Evolutionary conservation across 1,284 basidiomycete genomes (phyloP), one percentile per base, ranked within the genome.

Genomic region (Melampsora abietis-canadensis): DNA sequence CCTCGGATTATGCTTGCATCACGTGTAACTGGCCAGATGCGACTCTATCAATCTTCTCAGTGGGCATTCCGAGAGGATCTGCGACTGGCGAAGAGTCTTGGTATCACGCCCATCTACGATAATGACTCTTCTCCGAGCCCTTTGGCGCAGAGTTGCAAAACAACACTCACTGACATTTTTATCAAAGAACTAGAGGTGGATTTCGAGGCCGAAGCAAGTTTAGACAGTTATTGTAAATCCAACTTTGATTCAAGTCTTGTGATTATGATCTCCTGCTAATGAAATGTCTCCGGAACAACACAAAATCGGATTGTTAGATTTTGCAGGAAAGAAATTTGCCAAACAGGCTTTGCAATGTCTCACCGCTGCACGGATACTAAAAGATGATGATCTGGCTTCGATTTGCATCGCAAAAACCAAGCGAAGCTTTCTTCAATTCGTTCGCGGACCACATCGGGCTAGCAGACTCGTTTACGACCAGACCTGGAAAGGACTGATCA

Each of bases 251-350:
- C 17, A 12, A 57, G 21, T n/a, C 27, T 24, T 21, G 17, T 30
- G 21, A 57, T n/a, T 7, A 12, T 21, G 8, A 57, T 12, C 12
- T 57, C 54, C 21, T 24, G 27, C 54, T 57, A 15, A 57, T 19
- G 27, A 21, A 30, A 21, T 44, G 1, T 44, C 1, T 44, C 44
- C 15, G 44, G 15, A 15, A 44, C 44, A 44, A 15, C 3, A 17
- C 17, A 17, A 44, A 44, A 44, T 44, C 15, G 15, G 5, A n/a
- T 31, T 19, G 6, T 15, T 40, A 70, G 68, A 76, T 65, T 76
- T 76, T 57, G 37, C 72, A n/a, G 76, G 76, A 40, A 76, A 76
- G 51, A 68, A 74, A n/a, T 59, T 76, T n/a, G 76, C 70, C 19
- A 76, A 75, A 47, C 70, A 74, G 40, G 65, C 76, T 15, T 40